Evolutionary conservation across 2,329 filamentous ascomycete genomes (phyloP).

Genomic region (Colletotrichum caudatum): DNA sequence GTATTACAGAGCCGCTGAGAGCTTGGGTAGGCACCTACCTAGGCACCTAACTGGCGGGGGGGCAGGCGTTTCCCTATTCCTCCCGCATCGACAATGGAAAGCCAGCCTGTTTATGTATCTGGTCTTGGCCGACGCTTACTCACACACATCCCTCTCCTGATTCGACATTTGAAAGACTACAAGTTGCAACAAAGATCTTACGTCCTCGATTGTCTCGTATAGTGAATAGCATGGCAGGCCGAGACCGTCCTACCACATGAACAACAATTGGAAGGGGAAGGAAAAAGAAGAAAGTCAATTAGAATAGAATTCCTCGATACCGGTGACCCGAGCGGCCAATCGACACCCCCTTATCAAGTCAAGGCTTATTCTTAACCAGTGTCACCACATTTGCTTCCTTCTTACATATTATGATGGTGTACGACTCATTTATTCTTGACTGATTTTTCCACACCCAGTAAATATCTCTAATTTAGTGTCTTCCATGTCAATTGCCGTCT

Average conservation of each 20-base stretch:
- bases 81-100: not conserved
- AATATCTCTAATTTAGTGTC: not conserved
- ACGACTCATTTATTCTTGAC: too few species aligned
- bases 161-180: not conserved
- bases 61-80: not conserved
- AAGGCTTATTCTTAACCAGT: not conserved
- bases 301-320: not conserved
- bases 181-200: not conserved
- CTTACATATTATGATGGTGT: not conserved
- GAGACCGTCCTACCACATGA: not conserved
- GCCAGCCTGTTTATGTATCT: not conserved
- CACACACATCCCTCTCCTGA: not conserved
- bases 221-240: not conserved
- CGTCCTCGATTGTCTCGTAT: not conserved
- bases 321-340: not conserved
- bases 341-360: conserved; percentile 8
- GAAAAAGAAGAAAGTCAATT: not conserved
- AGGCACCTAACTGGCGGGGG: not conserved
- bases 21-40: too few species aligned
- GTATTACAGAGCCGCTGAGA: not conserved
- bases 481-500: not conserved
- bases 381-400: not conserved
- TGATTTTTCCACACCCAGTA: not conserved
- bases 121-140: not conserved
- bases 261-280: not conserved